These are phyloP conservation scores for Pyricularia pennisetigena DNA, from an alignment of 2,329 filamentous ascomycete genomes.

Conservation along the genomic window DNA sequence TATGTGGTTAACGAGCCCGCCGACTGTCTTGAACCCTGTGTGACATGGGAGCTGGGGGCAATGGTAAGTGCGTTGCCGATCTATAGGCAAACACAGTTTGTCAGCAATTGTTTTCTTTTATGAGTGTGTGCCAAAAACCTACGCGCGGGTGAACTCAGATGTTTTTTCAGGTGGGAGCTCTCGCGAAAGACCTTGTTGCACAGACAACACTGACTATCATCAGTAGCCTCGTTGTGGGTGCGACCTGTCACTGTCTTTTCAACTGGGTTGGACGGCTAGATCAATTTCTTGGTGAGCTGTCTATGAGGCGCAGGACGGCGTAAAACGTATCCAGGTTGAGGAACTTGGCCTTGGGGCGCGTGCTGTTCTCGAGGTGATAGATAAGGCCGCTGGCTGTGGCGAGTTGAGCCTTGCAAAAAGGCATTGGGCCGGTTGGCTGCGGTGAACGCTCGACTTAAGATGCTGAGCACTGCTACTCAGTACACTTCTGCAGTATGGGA, in stretches of 20 bases:
- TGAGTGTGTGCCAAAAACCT: neutral
- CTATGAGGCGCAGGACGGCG: neutral
- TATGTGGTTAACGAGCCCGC: neutral
- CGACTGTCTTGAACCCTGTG: neutral
- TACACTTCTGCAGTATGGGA: neutral
- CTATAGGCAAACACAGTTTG: neutral
- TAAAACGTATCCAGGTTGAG: neutral
- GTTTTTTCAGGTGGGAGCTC: neutral
- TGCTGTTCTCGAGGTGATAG: neutral
- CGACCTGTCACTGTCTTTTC: neutral
- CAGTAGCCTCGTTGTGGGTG: neutral
- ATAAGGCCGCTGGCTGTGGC: neutral
- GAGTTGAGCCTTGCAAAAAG: neutral
- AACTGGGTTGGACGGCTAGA: neutral
- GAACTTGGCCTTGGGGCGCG: neutral
- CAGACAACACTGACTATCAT: neutral
- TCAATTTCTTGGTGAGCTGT: neutral
- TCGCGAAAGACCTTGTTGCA: neutral
- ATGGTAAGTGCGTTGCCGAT: neutral
- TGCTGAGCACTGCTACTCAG: neutral
- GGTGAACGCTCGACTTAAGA: neutral
- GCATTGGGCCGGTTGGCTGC: neutral
- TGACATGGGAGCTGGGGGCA: neutral
- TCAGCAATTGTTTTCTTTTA: neutral
- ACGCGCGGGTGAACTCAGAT: neutral